Evolutionary conservation across 1,284 basidiomycete species (phyloP).

Genomic region (Inonotus obliquus): DNA sequence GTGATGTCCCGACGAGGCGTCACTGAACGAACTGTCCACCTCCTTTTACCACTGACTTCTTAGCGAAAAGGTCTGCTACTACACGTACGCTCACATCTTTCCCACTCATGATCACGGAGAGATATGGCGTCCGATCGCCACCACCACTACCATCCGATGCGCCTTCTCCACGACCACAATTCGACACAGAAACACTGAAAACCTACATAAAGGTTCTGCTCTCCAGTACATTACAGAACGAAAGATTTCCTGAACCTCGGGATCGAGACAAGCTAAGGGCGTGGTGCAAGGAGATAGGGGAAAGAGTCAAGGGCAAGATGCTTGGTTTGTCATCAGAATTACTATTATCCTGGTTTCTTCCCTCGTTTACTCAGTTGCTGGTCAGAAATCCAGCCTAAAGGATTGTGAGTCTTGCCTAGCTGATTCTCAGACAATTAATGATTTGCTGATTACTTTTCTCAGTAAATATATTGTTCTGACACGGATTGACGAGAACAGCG

Average conservation of each 20-base stretch:
- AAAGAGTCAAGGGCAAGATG: slow-evolving; percentile 78
- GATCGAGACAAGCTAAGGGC: slow-evolving; percentile 64
- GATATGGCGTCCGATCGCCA: slow-evolving; percentile 44
- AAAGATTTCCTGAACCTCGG: slow-evolving; percentile 59
- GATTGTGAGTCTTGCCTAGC: slow-evolving; percentile 78
- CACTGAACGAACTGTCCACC: neutral
- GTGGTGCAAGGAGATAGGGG: slow-evolving; percentile 79
- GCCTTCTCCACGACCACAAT: slow-evolving; percentile 54
- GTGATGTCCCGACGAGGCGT: neutral
- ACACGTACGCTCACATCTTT: slow-evolving; percentile 8
- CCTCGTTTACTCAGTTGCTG: slow-evolving; percentile 12
- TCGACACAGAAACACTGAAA: slow-evolving; percentile 67
- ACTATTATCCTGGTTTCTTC: neutral
- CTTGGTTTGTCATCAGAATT: slow-evolving; percentile 34
- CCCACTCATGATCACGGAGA: slow-evolving; percentile 37
- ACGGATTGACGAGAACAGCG: slow-evolving; percentile 75
- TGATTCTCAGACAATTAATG: neutral
- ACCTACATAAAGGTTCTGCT: slow-evolving; percentile 77
- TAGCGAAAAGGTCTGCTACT: neutral
- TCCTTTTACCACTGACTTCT: slow-evolving; percentile 2
- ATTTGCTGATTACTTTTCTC: slow-evolving; percentile 5
- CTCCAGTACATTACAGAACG: slow-evolving; percentile 56
- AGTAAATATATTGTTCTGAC: slow-evolving; percentile 83
- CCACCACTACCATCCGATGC: slow-evolving; percentile 49
- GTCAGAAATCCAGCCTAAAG: slow-evolving; percentile 66